Evolutionary conservation across 2,329 filamentous ascomycete genomes (phyloP).

Genomic region (Leptosphaerulina australis): DNA sequence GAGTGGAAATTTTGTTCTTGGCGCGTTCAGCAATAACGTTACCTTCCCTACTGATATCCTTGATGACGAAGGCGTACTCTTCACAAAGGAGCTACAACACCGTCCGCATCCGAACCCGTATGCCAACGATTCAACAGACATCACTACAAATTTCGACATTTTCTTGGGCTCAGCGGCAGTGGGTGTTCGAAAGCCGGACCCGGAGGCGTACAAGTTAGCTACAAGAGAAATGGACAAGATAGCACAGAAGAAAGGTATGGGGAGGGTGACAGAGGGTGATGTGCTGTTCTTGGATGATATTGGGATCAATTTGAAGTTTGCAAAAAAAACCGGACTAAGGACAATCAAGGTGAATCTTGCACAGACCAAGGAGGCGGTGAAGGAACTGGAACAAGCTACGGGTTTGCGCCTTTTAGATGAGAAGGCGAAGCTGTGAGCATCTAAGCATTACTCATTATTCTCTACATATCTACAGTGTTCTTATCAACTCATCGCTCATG

Average conservation of each 20-base stretch:
- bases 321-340: conserved; percentile 72
- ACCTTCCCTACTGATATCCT: conserved; percentile 79
- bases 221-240: conserved; percentile 69
- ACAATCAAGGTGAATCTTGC: conserved; percentile 88
- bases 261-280: conserved; percentile 66
- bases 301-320: conserved; percentile 87
- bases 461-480: not conserved
- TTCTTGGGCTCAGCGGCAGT: conserved; percentile 88
- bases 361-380: conserved; percentile 78
- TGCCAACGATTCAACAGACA: conserved; percentile 51
- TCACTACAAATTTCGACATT: conserved; percentile 77
- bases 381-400: conserved; percentile 75
- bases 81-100: conserved; percentile 45
- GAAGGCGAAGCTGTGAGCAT: conserved; percentile 38
- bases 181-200: conserved; percentile 85
- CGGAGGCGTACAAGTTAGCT: conserved; percentile 77
- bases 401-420: conserved; percentile 67
- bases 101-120: conserved; percentile 27
- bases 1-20: conserved; percentile 57
- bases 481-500: not conserved
- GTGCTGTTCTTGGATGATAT: conserved; percentile 93
- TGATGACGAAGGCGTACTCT: conserved; percentile 60
- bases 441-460: not conserved
- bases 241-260: conserved; percentile 60
- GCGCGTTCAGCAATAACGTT: conserved; percentile 87